These are phyloP conservation scores for Tolypocladium nubicola DNA, from an alignment of 2,329 filamentous ascomycete species.

Conservation along the genomic window DNA sequence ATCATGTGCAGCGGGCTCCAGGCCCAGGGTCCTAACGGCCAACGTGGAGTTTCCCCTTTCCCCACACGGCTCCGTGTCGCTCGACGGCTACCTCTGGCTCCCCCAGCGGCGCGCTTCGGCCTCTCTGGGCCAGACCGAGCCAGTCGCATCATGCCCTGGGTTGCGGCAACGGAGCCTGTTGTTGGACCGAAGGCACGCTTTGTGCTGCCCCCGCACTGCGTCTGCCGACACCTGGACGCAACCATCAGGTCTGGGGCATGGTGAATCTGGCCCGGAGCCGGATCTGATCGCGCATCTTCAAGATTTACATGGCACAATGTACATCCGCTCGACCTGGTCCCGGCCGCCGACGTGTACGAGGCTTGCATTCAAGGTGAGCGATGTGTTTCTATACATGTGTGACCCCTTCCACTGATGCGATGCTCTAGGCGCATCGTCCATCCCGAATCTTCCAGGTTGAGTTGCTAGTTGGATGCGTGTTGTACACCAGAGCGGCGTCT, in stretches of 20 bases:
- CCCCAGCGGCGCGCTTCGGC: not conserved
- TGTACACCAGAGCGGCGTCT: not conserved
- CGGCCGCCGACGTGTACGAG: not conserved
- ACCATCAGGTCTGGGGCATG: not conserved
- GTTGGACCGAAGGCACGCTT: slow-evolving; percentile 3
- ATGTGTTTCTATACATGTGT: not conserved
- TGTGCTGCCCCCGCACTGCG: not conserved
- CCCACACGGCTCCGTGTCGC: not conserved
- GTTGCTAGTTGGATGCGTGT: not conserved
- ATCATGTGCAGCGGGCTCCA: not conserved
- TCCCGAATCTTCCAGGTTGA: not conserved
- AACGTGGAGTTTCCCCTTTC: not conserved
- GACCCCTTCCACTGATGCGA: not conserved
- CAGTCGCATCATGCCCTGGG: not conserved
- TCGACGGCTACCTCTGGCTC: not conserved
- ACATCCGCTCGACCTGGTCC: not conserved
- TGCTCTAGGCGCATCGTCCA: not conserved
- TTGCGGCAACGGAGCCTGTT: slow-evolving; percentile 1
- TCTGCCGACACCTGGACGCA: not conserved
- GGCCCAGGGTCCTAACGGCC: not conserved
- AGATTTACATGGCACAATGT: not conserved
- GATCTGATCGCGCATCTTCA: not conserved
- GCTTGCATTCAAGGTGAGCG: not conserved
- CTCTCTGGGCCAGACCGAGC: not conserved
- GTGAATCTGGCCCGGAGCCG: not conserved